These are phyloP conservation scores for Xylaria sp. DNA, from an alignment of 2,329 filamentous ascomycete species.

Conservation along the genomic window DNA sequence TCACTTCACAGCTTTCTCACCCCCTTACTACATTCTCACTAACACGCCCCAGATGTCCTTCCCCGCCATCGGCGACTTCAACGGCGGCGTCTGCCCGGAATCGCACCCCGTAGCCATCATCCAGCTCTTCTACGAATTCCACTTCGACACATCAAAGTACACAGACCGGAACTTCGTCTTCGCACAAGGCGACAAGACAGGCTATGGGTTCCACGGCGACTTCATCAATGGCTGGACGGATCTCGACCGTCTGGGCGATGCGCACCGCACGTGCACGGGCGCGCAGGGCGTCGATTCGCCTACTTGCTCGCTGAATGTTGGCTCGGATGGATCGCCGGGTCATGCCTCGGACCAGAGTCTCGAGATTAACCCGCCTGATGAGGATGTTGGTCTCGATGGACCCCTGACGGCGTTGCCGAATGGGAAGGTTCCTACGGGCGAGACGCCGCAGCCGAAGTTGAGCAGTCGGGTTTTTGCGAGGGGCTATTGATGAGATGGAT, in stretches of 20 bases:
- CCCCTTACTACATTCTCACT: neutral
- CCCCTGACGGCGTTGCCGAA: slow-evolving; percentile 5
- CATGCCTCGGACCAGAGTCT: slow-evolving; percentile 7
- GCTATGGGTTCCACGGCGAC: slow-evolving; percentile 50
- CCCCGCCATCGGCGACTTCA: slow-evolving; percentile 16
- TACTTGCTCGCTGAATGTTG: slow-evolving; percentile 14
- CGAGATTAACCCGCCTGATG: slow-evolving; percentile 1
- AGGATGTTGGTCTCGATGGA: slow-evolving; percentile 6
- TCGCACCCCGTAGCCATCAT: slow-evolving; percentile 41
- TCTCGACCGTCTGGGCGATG: slow-evolving; percentile 33
- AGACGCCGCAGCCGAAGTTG: slow-evolving; percentile 1
- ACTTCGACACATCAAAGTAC: slow-evolving; percentile 29
- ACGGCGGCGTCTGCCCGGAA: slow-evolving; percentile 39
- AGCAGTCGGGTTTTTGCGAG: slow-evolving; percentile 4
- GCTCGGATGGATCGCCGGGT: slow-evolving; percentile 8
- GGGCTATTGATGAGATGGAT: neutral
- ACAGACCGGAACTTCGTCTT: slow-evolving; percentile 39
- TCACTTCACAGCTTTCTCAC: no score
- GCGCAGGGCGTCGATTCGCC: slow-evolving; percentile 8
- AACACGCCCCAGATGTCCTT: slow-evolving; percentile 9
- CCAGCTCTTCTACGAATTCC: slow-evolving; percentile 38
- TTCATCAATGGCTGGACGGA: slow-evolving; percentile 41
- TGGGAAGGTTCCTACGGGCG: slow-evolving; percentile 7
- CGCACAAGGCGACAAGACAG: slow-evolving; percentile 42
- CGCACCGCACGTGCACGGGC: slow-evolving; percentile 29